These are phyloP conservation scores for Tilletia caries DNA, from an alignment of 1,284 basidiomycete genomes.

Conservation along the genomic window DNA sequence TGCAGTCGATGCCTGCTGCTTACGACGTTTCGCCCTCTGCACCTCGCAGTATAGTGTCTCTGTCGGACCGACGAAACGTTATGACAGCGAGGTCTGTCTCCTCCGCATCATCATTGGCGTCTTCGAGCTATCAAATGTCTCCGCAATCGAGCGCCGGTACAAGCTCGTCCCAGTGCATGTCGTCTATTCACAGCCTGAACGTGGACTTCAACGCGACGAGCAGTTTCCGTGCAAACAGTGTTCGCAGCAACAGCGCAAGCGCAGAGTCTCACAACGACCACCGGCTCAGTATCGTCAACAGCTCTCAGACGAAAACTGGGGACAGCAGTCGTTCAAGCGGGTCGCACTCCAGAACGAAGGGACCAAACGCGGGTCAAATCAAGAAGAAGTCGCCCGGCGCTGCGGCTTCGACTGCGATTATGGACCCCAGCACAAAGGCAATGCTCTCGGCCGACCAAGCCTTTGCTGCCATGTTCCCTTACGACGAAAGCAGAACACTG, in stretches of 20 bases:
- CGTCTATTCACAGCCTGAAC: not conserved
- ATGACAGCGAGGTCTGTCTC: not conserved
- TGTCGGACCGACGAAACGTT: not conserved
- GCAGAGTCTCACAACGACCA: not conserved
- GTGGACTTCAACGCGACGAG: too few species aligned
- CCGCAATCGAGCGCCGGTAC: not conserved
- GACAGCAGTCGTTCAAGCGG: not conserved
- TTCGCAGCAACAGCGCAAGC: not conserved
- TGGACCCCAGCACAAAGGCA: not conserved
- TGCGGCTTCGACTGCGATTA: too few species aligned
- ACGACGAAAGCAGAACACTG: not conserved
- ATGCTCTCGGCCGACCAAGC: not conserved
- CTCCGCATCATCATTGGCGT: not conserved
- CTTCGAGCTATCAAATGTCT: not conserved
- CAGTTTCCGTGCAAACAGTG: not conserved
- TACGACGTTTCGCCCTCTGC: not conserved
- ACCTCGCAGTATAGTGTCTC: not conserved
- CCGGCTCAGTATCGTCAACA: not conserved
- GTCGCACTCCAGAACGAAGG: not conserved
- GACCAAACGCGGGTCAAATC: too few species aligned
- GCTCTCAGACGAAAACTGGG: not conserved
- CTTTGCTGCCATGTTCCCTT: conserved; percentile 1
- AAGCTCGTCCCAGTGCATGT: not conserved
- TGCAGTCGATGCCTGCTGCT: too few species aligned
- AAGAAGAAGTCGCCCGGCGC: too few species aligned